phyloP scores from a whole-genome alignment of 495 filamentous ascomycete genomes.

The Penicillium pancosmium region DNA sequence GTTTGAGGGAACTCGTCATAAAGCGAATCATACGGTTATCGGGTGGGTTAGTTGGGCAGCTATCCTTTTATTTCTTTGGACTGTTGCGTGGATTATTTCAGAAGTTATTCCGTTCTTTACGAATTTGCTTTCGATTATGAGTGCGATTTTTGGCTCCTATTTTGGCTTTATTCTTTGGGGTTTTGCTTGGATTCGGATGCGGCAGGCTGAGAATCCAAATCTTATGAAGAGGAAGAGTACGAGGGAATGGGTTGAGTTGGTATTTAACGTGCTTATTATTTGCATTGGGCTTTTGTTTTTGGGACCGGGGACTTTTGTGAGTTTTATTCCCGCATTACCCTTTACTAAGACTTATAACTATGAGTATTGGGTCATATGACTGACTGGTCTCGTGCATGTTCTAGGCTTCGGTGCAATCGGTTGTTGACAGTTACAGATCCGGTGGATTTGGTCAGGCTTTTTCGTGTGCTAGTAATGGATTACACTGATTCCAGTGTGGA shows the following conservation, averaged over 20 bases:
- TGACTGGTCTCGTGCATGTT: conserved; percentile 7
- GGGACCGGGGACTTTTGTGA: conserved; percentile 73
- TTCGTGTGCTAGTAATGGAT: conserved; percentile 57
- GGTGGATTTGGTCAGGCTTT: conserved; percentile 58
- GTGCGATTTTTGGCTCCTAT: conserved; percentile 82
- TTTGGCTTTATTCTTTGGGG: conserved; percentile 94
- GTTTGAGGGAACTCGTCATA: conserved; percentile 71
- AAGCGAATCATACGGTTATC: conserved; percentile 69
- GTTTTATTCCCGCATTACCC: conserved; percentile 19
- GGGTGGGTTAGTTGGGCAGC: conserved; percentile 76
- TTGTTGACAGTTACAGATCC: conserved; percentile 57
- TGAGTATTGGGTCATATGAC: too few species aligned
- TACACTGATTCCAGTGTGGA: not conserved
- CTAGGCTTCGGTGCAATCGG: conserved; percentile 59
- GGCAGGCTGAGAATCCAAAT: conserved; percentile 62
- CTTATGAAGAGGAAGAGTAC: conserved; percentile 56
- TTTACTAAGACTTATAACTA: too few species aligned
- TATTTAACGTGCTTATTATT: conserved; percentile 67
- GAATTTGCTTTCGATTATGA: conserved; percentile 78
- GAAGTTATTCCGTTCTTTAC: conserved; percentile 88
- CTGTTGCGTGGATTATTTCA: conserved; percentile 76
- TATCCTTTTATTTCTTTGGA: conserved; percentile 72
- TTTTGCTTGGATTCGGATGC: conserved; percentile 78
- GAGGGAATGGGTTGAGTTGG: conserved; percentile 58
- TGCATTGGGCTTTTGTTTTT: conserved; percentile 72